Conservation (phyloP, 352 stramenopile genomes). For the Pythium sukuiense region DNA sequence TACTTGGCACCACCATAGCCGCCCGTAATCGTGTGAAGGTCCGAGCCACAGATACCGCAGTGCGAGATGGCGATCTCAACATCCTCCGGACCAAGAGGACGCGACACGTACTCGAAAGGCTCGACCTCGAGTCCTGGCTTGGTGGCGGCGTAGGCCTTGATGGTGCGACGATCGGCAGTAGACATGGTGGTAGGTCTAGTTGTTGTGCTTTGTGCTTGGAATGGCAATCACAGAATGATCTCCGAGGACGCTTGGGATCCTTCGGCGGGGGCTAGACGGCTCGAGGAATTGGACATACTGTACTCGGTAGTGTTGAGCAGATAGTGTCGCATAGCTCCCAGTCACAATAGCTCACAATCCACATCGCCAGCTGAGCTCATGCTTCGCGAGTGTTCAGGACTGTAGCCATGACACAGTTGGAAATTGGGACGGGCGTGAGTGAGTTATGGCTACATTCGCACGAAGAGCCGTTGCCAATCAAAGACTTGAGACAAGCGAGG, state of each 20-base stretch:
- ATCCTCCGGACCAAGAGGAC: conserved; percentile 22
- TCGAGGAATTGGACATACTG: neutral
- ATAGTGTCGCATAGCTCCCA: neutral
- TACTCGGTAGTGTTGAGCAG: no score
- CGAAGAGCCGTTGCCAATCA: neutral
- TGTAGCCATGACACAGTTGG: neutral
- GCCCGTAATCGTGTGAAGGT: conserved; percentile 26
- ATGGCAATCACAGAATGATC: neutral
- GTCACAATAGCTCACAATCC: neutral
- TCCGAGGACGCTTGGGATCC: neutral
- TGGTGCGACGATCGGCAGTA: neutral
- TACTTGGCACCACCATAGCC: neutral
- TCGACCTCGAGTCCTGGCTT: conserved; percentile 11
- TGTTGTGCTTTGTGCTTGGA: neutral
- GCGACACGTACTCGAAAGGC: conserved; percentile 21
- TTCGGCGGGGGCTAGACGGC: neutral
- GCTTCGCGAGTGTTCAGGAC: no score
- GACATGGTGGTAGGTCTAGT: neutral
- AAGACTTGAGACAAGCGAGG: neutral
- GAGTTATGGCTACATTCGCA: neutral
- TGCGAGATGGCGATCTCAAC: conserved; percentile 33
- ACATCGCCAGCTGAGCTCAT: neutral
- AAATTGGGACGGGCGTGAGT: no score
- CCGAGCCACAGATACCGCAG: conserved; percentile 33
- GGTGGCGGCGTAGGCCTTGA: conserved; percentile 18